These are phyloP conservation scores for Isabelozyma heimii DNA, from an alignment of 805 yeast species.

Conservation along the genomic window DNA sequence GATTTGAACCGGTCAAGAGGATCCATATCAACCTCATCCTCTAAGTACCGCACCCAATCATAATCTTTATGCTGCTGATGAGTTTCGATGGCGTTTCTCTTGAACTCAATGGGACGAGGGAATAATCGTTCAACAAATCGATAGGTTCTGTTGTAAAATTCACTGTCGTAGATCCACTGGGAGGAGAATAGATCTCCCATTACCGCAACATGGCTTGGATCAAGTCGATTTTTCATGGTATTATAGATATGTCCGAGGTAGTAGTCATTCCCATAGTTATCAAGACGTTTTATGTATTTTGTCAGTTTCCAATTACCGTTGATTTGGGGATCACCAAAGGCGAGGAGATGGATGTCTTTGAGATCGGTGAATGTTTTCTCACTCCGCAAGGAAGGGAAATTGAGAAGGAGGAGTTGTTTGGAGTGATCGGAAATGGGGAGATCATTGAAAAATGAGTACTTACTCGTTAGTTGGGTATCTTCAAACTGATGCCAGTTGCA, in stretches of 20 bases:
- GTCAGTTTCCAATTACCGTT: constrained; percentile 81
- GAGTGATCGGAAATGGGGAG: constrained; percentile 8
- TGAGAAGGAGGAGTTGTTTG: constrained; percentile 12
- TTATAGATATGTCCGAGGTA: constrained; percentile 81
- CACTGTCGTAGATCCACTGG: constrained; percentile 91
- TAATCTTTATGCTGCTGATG: constrained; percentile 49
- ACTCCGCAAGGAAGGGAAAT: constrained; percentile 14
- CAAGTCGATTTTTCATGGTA: constrained; percentile 58
- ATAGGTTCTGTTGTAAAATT: constrained; percentile 75
- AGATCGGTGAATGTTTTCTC: constrained; percentile 11
- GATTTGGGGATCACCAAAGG: constrained; percentile 97
- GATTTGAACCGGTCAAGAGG: constrained; percentile 33
- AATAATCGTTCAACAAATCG: constrained; percentile 72
- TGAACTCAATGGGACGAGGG: constrained; percentile 53
- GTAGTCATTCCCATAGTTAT: constrained; percentile 85
- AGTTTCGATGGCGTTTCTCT: constrained; percentile 46
- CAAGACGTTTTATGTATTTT: constrained; percentile 69
- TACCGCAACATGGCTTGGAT: constrained; percentile 81
- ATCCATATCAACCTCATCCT: constrained; percentile 38
- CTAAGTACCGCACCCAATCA: constrained; percentile 51
- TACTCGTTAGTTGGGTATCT: constrained; percentile 4
- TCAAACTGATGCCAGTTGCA: constrained; percentile 59
- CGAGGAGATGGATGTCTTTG: constrained; percentile 61
- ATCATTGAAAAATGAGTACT: constrained; percentile 2
- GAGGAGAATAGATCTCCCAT: constrained; percentile 92